Percentiles rank a stretch among this genome's conserved stretches.
Conservation (phyloP, 2,329 filamentous ascomycete genomes). For the Pseudonectria buxi region DNA sequence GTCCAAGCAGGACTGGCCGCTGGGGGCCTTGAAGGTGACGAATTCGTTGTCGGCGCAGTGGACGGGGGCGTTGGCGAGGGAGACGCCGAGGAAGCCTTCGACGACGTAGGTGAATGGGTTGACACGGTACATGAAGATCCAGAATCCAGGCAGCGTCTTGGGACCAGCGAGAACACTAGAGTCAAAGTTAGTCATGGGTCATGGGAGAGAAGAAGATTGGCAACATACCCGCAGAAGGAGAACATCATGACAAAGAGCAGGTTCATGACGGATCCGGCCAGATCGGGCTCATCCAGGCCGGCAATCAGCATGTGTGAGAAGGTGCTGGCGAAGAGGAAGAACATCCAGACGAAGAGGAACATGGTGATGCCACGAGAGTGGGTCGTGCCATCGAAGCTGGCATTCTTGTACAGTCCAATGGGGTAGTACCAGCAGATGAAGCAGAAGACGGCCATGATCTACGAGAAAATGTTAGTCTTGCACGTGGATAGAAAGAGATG, state of each 20-base stretch:
- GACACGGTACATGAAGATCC: constrained; percentile 66
- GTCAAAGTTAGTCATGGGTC: no score
- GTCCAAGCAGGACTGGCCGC: constrained; percentile 43
- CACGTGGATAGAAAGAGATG: no score
- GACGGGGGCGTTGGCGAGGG: constrained; percentile 20
- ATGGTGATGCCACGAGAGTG: constrained; percentile 56
- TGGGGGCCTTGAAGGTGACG: constrained; percentile 54
- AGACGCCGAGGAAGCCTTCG: constrained; percentile 20
- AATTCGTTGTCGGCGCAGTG: constrained; percentile 59
- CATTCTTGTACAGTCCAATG: constrained; percentile 68
- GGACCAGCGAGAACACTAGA: constrained; percentile 51
- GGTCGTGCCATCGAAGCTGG: constrained; percentile 24
- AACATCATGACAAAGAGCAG: constrained; percentile 58
- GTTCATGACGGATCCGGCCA: constrained; percentile 61
- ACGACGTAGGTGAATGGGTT: constrained; percentile 45
- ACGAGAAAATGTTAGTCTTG: no score
- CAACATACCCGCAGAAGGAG: constrained; percentile 47
- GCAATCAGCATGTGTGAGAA: constrained; percentile 61
- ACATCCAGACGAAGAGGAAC: constrained; percentile 58
- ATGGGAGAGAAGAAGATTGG: no score
- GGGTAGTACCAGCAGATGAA: constrained; percentile 83
- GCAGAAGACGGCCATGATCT: constrained; percentile 63
- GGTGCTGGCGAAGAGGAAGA: constrained; percentile 62
- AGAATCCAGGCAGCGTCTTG: constrained; percentile 55
- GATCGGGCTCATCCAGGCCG: constrained; percentile 57